phyloP scores from a whole-genome alignment of 2,329 filamentous ascomycete species.

The Elsinoe fawcettii region DNA sequence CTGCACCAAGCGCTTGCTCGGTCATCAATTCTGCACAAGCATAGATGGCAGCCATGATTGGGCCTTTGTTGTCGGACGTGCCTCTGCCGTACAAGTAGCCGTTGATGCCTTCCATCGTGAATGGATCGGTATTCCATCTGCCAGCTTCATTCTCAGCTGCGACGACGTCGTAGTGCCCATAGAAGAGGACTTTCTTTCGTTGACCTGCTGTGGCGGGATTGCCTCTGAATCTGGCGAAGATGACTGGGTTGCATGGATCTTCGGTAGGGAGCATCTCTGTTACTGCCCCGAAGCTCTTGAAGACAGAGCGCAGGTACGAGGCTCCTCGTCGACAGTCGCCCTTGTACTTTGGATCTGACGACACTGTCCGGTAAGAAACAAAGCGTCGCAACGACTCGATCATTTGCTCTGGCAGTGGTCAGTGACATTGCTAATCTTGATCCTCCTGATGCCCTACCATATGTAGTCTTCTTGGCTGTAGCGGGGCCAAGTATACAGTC shows the following conservation, averaged over 20 bases:
- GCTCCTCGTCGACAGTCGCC: constrained; percentile 90
- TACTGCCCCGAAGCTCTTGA: constrained; percentile 82
- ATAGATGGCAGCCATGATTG: constrained; percentile 87
- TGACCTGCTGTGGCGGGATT: constrained; percentile 57
- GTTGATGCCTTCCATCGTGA: constrained; percentile 79
- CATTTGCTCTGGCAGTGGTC: constrained; percentile 47
- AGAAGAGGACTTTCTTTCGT: constrained; percentile 86
- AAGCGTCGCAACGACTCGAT: constrained; percentile 65
- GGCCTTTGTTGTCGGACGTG: constrained; percentile 97
- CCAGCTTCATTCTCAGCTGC: constrained; percentile 73
- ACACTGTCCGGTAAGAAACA: constrained; percentile 85
- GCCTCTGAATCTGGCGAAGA: constrained; percentile 78
- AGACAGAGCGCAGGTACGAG: constrained; percentile 79
- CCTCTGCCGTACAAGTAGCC: constrained; percentile 92
- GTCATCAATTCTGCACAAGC: constrained; percentile 84
- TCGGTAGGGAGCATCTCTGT: constrained; percentile 84
- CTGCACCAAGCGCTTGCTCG: constrained; percentile 73
- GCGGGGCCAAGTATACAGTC: constrained; percentile 45
- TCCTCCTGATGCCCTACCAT: constrained; percentile 36
- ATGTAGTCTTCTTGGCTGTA: constrained; percentile 46
- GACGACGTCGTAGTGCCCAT: constrained; percentile 97
- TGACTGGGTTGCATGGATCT: constrained; percentile 77
- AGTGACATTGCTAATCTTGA: not conserved
- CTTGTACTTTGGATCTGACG: constrained; percentile 74
- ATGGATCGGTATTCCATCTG: constrained; percentile 84